Percentiles rank a stretch among this genome's conserved stretches.
Evolutionary conservation across 345 rosid genomes (phyloP).

Genomic region (Cardiospermum halicacabum): DNA sequence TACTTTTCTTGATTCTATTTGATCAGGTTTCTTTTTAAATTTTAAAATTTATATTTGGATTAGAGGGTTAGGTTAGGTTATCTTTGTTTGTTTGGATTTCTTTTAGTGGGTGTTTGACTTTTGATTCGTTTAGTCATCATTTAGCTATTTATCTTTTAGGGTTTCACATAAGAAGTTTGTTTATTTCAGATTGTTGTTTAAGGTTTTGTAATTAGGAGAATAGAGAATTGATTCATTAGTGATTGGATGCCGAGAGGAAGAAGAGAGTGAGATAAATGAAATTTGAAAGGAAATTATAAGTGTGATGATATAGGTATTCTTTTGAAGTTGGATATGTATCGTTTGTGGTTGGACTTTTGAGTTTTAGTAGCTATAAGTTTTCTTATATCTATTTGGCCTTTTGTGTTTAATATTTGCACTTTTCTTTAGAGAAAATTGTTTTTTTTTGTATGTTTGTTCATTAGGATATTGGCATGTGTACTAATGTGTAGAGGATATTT

Average conservation of each 20-base stretch:
- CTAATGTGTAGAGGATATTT: no score
- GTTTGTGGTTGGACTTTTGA: neutral
- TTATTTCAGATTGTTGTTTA: neutral
- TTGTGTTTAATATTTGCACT: no score
- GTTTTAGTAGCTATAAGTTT: neutral
- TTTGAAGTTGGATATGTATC: neutral
- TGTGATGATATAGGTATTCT: neutral
- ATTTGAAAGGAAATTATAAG: neutral
- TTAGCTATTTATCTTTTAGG: conserved; percentile 4
- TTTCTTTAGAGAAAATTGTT: no score
- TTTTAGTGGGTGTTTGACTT: neutral
- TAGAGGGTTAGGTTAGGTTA: no score
- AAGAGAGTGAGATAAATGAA: neutral
- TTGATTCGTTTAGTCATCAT: neutral
- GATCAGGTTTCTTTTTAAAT: conserved; percentile 3
- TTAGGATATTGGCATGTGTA: no score
- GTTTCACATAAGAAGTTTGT: neutral
- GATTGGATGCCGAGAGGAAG: neutral
- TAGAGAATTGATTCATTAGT: neutral
- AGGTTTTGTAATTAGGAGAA: neutral
- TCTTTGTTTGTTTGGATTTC: neutral
- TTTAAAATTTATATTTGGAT: no score
- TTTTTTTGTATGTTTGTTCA: neutral
- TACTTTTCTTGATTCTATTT: conserved; percentile 19
- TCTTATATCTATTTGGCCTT: no score